phyloP scores from a whole-genome alignment of 768 basidiomycete species.

The Guyanaporus albipodus region DNA sequence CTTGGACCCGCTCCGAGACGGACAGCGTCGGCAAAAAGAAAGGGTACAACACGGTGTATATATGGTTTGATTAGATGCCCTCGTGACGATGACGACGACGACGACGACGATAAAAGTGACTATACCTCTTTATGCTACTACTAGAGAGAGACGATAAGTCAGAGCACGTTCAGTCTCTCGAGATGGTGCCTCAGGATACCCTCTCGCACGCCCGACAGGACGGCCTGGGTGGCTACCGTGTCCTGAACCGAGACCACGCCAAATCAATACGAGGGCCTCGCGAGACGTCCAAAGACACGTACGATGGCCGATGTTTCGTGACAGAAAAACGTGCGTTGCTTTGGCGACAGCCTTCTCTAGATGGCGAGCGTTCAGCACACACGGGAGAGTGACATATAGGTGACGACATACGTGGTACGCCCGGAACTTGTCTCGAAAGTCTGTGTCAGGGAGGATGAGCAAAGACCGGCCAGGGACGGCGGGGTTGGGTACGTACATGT shows the following conservation, averaged over 20 bases:
- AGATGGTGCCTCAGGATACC: constrained; percentile 35
- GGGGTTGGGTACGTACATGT: too few species aligned
- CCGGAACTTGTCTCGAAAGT: constrained; percentile 67
- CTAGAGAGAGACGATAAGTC: too few species aligned
- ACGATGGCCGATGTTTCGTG: constrained; percentile 72
- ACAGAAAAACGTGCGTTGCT: constrained; percentile 57
- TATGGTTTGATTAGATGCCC: too few species aligned
- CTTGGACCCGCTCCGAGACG: too few species aligned
- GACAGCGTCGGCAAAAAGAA: too few species aligned
- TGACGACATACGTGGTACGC: constrained; percentile 50
- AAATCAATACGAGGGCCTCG: neutral
- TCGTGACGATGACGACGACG: too few species aligned
- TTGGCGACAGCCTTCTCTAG: constrained; percentile 58
- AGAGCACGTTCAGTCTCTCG: constrained; percentile 29
- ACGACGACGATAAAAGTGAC: too few species aligned
- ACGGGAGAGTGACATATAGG: neutral
- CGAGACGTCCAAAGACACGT: constrained; percentile 23
- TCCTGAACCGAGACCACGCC: constrained; percentile 29
- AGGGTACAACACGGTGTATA: too few species aligned
- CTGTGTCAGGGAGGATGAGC: constrained; percentile 29
- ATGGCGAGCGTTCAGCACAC: constrained; percentile 2
- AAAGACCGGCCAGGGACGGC: neutral
- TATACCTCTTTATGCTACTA: too few species aligned
- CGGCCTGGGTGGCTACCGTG: constrained; percentile 35
- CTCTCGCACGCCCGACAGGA: constrained; percentile 41